Evolutionary conservation across 805 yeast species (phyloP).

Genomic region (Candida taoyuanica): DNA sequence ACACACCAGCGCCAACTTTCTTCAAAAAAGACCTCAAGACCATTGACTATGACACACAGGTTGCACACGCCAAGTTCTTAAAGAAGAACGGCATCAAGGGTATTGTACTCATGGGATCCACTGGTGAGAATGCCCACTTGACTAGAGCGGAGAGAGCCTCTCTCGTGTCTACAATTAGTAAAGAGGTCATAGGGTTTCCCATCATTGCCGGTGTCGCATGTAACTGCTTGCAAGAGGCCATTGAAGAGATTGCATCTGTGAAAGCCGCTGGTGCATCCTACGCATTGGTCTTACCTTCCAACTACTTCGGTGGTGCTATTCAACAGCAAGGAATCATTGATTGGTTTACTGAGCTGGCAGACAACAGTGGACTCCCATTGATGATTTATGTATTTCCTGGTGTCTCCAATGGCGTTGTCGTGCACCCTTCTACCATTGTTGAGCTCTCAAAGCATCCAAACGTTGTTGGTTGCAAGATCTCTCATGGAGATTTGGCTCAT

Average conservation of each 20-base stretch:
- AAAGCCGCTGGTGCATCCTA: constrained; percentile 36
- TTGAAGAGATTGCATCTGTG: constrained; percentile 35
- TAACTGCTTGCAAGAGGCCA: constrained; percentile 40
- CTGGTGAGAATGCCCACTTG: constrained; percentile 52
- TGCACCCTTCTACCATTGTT: constrained; percentile 33
- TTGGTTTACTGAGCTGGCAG: constrained; percentile 38
- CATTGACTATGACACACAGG: constrained; percentile 42
- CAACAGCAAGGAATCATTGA: constrained; percentile 43
- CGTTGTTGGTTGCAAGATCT: constrained; percentile 47
- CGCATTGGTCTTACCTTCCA: constrained; percentile 40
- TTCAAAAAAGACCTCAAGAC: constrained; percentile 37
- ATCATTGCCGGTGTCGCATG: constrained; percentile 48
- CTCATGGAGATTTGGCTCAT: constrained; percentile 47
- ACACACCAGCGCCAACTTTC: constrained; percentile 52
- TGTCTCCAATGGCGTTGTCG: constrained; percentile 34
- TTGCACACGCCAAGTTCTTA: constrained; percentile 40
- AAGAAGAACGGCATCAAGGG: constrained; percentile 44
- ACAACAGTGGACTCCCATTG: constrained; percentile 34
- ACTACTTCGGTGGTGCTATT: constrained; percentile 44
- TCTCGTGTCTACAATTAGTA: constrained; percentile 31
- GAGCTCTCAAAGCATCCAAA: constrained; percentile 35
- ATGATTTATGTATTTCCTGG: constrained; percentile 42
- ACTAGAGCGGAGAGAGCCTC: constrained; percentile 40
- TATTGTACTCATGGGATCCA: constrained; percentile 46
- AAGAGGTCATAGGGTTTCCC: constrained; percentile 36